These are phyloP conservation scores for Phytopythium montanum DNA, from an alignment of 352 stramenopile genomes.

Conservation along the genomic window DNA sequence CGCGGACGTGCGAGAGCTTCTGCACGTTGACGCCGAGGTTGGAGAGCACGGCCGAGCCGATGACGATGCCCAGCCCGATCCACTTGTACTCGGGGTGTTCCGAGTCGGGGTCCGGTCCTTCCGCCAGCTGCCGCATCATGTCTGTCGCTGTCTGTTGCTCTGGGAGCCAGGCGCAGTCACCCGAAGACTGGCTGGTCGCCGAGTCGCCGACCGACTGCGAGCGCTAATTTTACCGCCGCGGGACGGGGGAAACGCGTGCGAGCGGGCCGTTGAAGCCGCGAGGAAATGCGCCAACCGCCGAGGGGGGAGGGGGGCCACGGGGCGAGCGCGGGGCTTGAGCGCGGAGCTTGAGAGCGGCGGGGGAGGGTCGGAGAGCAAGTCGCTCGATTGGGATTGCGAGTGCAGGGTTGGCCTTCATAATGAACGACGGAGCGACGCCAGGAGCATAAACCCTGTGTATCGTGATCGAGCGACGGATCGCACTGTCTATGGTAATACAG, in stretches of 20 bases:
- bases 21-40: slow-evolving; percentile 86
- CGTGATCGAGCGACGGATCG: background rate
- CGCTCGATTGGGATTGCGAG: no score
- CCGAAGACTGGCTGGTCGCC: background rate
- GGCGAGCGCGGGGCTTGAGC: background rate
- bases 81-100: slow-evolving; percentile 75
- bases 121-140: slow-evolving; percentile 4
- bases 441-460: background rate
- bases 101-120: slow-evolving; percentile 14
- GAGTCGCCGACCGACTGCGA: background rate
- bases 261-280: background rate
- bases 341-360: background rate
- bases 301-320: background rate
- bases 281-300: background rate
- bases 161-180: no score
- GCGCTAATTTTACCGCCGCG: background rate
- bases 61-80: slow-evolving; percentile 78
- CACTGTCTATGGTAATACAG: no score
- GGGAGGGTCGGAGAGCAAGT: no score
- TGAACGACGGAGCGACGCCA: background rate
- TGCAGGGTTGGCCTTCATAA: background rate
- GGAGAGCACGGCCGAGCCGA: slow-evolving; percentile 75
- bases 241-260: background rate
- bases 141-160: background rate
- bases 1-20: slow-evolving; percentile 80